Conservation (phyloP, 2,329 filamentous ascomycete genomes). For the Fusarium verrucosum region DNA sequence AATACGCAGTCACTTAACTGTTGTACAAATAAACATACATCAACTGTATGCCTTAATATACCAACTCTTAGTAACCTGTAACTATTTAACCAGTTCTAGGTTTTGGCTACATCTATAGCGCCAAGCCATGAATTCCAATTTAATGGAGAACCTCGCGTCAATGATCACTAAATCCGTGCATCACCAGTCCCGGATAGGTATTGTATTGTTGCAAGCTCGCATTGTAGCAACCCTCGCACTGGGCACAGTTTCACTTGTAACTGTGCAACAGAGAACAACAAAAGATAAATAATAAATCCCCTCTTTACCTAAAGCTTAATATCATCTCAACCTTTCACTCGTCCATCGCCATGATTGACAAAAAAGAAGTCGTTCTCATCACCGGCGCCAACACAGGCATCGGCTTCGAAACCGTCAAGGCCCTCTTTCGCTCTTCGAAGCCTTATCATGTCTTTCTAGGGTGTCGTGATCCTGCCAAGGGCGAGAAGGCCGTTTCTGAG, state of each 20-base stretch:
- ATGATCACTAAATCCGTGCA: slow-evolving; percentile 13
- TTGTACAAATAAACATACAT: too few relatives aligned
- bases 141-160: neutral
- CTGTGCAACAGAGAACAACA: neutral
- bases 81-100: too few relatives aligned
- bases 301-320: neutral
- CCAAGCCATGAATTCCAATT: neutral
- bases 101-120: too few relatives aligned
- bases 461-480: slow-evolving; percentile 61
- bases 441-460: slow-evolving; percentile 67
- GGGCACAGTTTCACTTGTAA: neutral
- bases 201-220: neutral
- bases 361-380: slow-evolving; percentile 59
- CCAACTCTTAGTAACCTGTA: too few relatives aligned
- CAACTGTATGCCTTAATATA: too few relatives aligned
- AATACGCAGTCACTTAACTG: too few relatives aligned
- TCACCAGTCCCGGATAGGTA: too few relatives aligned
- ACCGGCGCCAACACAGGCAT: slow-evolving; percentile 71
- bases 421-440: slow-evolving; percentile 57
- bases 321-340: neutral
- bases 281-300: slow-evolving; percentile 3
- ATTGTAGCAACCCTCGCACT: neutral
- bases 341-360: slow-evolving; percentile 32
- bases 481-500: slow-evolving; percentile 55
- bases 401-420: slow-evolving; percentile 66